Conservation (phyloP, 139 green algal species). For the Deuterostichococcus epilithicus region DNA sequence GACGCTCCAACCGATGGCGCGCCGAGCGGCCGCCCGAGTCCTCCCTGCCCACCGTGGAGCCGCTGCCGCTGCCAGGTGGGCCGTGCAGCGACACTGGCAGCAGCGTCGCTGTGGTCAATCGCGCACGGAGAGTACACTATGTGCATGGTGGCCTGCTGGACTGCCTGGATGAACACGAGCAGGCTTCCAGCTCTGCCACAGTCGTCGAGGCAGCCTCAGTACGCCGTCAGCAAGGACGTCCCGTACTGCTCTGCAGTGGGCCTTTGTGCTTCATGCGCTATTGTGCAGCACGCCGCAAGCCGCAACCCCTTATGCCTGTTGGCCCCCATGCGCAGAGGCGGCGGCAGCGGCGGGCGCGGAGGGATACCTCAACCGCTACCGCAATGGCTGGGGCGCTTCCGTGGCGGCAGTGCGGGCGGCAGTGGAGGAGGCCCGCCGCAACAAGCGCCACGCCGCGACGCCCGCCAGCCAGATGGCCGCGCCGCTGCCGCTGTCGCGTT, state of each 20-base stretch:
- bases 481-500: constrained; percentile 34
- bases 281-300: no score
- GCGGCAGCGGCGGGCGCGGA: constrained; percentile 14
- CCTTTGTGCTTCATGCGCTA: no score
- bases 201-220: no score
- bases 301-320: no score
- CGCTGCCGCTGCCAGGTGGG: background rate
- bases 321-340: background rate
- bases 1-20: background rate
- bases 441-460: constrained; percentile 23
- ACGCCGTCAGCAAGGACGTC: no score
- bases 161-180: no score
- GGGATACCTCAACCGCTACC: constrained; percentile 53
- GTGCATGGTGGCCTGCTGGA: no score
- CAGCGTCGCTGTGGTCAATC: no score
- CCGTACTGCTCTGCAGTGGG: no score
- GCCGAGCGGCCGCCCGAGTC: background rate
- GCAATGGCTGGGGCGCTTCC: constrained; percentile 39
- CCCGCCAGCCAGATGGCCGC: constrained; percentile 29
- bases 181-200: no score
- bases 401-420: constrained; percentile 8
- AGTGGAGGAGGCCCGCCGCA: constrained; percentile 33
- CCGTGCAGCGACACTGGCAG: no score
- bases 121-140: no score
- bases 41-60: background rate